Conservation (phyloP, 2,329 filamentous ascomycete species). For the Penicillium sp. region DNA sequence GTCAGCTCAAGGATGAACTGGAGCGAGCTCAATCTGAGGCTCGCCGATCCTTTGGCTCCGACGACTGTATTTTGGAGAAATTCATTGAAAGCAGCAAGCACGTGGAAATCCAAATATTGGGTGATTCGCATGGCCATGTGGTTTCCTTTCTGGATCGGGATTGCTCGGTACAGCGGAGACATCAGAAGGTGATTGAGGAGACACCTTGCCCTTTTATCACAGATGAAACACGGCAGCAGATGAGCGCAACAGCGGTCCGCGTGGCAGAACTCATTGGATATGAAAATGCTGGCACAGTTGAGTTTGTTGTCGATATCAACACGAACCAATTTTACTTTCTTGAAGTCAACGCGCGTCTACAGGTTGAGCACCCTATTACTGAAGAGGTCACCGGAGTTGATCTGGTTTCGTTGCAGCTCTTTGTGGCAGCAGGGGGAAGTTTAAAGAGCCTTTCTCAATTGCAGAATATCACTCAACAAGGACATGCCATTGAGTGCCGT, state of each 20-base stretch:
- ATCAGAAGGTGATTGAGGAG: conserved; percentile 54
- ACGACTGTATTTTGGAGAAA: conserved; percentile 7
- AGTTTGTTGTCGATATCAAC: conserved; percentile 47
- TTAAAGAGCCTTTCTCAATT: conserved; percentile 26
- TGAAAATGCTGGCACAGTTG: conserved; percentile 48
- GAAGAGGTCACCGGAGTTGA: conserved; percentile 40
- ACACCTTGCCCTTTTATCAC: conserved; percentile 40
- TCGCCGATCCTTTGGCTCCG: not conserved
- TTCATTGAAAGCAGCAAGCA: conserved; percentile 10
- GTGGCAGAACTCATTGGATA: conserved; percentile 27
- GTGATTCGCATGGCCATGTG: conserved; percentile 34
- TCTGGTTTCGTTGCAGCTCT: conserved; percentile 40
- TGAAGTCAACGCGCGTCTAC: conserved; percentile 50
- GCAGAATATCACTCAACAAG: conserved; percentile 26
- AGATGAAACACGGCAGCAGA: conserved; percentile 26
- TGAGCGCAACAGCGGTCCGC: conserved; percentile 36
- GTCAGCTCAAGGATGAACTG: conserved; percentile 1
- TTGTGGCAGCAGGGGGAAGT: conserved; percentile 34
- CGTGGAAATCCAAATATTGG: conserved; percentile 12
- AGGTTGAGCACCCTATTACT: conserved; percentile 50
- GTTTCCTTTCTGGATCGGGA: conserved; percentile 48
- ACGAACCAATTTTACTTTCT: conserved; percentile 46
- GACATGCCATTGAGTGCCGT: conserved; percentile 48
- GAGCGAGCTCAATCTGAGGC: not conserved
- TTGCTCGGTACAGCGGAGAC: conserved; percentile 51